Percentiles rank a stretch among this genome's conserved stretches.
phyloP scores from a whole-genome alignment of 208 protist species.

The Kentomonas sorsogonicus region DNA sequence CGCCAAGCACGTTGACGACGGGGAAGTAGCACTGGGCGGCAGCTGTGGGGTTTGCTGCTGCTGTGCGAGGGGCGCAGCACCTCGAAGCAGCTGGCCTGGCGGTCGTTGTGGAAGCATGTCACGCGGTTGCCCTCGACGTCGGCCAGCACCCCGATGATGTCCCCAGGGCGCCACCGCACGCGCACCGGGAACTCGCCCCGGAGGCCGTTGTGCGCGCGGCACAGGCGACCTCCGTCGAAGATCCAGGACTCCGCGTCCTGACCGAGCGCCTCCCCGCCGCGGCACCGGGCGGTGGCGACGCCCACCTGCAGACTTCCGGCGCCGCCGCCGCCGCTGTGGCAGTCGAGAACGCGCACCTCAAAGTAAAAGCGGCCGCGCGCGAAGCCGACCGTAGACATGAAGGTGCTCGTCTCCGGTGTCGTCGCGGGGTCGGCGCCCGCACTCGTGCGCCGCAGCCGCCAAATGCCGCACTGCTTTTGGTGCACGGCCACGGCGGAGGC shows the following conservation, averaged over 20 bases:
- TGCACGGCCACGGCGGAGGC: neutral
- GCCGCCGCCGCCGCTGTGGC: slow-evolving; percentile 21
- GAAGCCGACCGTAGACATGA: slow-evolving; percentile 68
- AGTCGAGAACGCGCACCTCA: slow-evolving; percentile 64
- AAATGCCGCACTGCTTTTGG: slow-evolving; percentile 14
- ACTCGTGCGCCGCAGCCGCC: slow-evolving; percentile 30
- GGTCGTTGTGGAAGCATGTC: slow-evolving; percentile 65
- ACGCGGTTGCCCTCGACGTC: slow-evolving; percentile 66
- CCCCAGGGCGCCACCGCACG: slow-evolving; percentile 68
- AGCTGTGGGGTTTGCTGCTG: too few species aligned
- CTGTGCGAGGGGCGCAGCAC: slow-evolving; percentile 8
- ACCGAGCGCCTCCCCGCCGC: slow-evolving; percentile 34
- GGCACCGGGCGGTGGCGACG: slow-evolving; percentile 41
- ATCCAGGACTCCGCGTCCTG: slow-evolving; percentile 73
- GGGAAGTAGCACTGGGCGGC: neutral
- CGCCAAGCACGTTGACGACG: slow-evolving; percentile 1
- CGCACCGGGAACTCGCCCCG: slow-evolving; percentile 56
- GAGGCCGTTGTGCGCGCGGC: slow-evolving; percentile 56
- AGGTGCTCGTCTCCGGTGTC: slow-evolving; percentile 23
- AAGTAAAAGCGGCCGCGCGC: slow-evolving; percentile 78
- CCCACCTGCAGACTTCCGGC: slow-evolving; percentile 42
- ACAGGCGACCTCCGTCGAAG: slow-evolving; percentile 69
- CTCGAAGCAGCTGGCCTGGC: slow-evolving; percentile 58
- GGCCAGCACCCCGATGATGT: slow-evolving; percentile 78
- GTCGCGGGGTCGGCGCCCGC: too few species aligned